Conservation (phyloP, 805 yeast species). For the Candida tibetensis region DNA sequence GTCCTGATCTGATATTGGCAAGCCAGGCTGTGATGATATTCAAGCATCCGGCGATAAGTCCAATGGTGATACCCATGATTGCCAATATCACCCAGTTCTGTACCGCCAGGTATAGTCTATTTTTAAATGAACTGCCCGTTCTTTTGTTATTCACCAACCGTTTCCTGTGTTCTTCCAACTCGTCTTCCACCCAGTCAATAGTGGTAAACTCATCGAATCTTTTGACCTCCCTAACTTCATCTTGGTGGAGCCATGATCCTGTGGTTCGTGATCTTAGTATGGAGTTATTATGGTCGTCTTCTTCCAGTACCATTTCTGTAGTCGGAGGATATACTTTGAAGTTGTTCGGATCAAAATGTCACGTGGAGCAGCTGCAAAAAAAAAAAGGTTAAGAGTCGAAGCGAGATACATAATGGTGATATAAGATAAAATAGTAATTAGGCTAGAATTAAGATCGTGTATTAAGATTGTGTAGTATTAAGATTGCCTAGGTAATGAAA, state of each 20-base stretch:
- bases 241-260: slow-evolving; percentile 41
- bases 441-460: too few species aligned
- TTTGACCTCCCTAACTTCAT: slow-evolving; percentile 36
- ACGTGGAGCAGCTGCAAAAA: neutral
- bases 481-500: too few species aligned
- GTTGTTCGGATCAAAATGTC: neutral
- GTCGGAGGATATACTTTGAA: neutral
- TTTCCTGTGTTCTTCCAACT: slow-evolving; percentile 44
- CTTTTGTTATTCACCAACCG: slow-evolving; percentile 21
- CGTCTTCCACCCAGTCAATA: slow-evolving; percentile 70
- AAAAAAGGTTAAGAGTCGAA: too few species aligned
- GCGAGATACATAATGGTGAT: too few species aligned
- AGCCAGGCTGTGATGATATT: slow-evolving; percentile 84
- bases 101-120: slow-evolving; percentile 32
- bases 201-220: slow-evolving; percentile 62
- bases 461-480: too few species aligned
- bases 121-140: slow-evolving; percentile 16
- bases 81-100: slow-evolving; percentile 76
- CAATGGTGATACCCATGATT: slow-evolving; percentile 71
- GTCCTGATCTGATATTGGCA: slow-evolving; percentile 75
- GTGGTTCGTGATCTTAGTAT: slow-evolving; percentile 24
- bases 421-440: too few species aligned
- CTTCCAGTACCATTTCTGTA: neutral
- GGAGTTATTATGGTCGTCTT: slow-evolving; percentile 1
- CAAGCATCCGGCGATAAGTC: slow-evolving; percentile 76